These are phyloP conservation scores for Naganishia vaughanmartiniae DNA, from an alignment of 768 basidiomycete species.

Conservation along the genomic window DNA sequence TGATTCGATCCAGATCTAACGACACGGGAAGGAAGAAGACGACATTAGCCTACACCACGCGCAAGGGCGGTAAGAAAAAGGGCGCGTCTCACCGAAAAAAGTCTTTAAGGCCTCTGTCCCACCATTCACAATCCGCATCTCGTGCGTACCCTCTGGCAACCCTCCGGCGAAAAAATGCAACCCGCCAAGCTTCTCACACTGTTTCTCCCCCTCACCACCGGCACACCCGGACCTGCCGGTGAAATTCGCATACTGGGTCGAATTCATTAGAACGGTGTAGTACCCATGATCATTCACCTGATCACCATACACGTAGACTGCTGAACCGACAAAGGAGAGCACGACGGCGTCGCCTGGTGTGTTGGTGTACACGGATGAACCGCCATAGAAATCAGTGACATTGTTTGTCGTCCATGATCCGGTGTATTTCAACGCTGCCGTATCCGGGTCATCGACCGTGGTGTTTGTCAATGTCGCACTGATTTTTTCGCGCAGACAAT, in stretches of 20 bases:
- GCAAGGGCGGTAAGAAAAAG: background rate
- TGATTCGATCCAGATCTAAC: constrained; percentile 35
- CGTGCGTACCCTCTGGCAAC: constrained; percentile 41
- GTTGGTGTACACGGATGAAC: constrained; percentile 44
- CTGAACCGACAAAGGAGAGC: constrained; percentile 45
- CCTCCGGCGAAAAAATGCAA: constrained; percentile 38
- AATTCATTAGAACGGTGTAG: constrained; percentile 46
- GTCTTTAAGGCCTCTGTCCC: constrained; percentile 36
- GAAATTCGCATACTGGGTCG: constrained; percentile 32
- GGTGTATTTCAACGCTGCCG: constrained; percentile 37
- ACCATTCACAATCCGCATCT: constrained; percentile 40
- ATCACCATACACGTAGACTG: constrained; percentile 50
- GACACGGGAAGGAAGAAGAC: background rate
- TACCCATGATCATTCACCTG: constrained; percentile 51
- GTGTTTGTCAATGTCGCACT: constrained; percentile 44
- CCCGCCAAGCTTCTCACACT: constrained; percentile 49
- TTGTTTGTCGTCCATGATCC: constrained; percentile 46
- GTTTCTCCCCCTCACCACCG: constrained; percentile 36
- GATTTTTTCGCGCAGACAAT: background rate
- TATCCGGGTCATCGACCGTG: constrained; percentile 42
- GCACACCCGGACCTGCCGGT: constrained; percentile 46
- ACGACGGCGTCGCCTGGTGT: constrained; percentile 37
- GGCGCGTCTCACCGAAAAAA: constrained; percentile 43
- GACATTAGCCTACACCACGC: no score
- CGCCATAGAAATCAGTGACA: constrained; percentile 41